phyloP scores from a whole-genome alignment of 192 early-diverging fungal genomes.

The Geosiphon pyriformis region DNA sequence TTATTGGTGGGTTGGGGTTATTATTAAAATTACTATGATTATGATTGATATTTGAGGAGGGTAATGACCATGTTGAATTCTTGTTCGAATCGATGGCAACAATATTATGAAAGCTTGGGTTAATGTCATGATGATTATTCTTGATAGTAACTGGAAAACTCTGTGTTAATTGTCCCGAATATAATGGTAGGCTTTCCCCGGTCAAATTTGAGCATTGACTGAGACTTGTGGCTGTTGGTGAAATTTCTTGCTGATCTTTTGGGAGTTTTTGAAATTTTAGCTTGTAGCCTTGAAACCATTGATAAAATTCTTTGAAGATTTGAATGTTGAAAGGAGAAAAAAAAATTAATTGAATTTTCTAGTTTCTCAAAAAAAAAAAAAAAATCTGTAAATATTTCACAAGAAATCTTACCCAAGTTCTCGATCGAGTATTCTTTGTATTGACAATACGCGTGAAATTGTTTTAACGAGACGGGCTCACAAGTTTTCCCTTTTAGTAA shows the following conservation, averaged over 20 bases:
- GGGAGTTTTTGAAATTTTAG: neutral
- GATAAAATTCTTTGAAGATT: neutral
- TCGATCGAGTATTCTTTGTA: neutral
- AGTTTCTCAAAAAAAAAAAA: neutral
- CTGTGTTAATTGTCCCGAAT: neutral
- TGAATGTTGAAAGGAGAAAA: no score
- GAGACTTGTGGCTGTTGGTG: neutral
- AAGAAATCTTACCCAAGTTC: neutral
- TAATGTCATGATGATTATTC: no score
- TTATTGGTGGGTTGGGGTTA: no score
- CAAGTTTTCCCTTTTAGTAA: neutral
- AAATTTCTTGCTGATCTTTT: neutral
- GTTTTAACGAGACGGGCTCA: neutral
- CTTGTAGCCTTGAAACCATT: neutral
- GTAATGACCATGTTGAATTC: neutral
- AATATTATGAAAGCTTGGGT: neutral
- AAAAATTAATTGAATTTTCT: neutral
- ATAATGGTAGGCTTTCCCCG: neutral
- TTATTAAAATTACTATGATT: no score
- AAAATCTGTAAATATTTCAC: neutral
- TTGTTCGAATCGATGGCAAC: neutral
- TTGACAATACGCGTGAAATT: neutral
- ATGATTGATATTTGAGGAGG: neutral
- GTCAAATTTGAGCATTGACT: neutral
- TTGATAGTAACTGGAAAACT: neutral